Evolutionary conservation across 106 monocot species (phyloP), one percentile per base, ranked within the genome.

Genomic region (Dendrobium catenatum): DNA sequence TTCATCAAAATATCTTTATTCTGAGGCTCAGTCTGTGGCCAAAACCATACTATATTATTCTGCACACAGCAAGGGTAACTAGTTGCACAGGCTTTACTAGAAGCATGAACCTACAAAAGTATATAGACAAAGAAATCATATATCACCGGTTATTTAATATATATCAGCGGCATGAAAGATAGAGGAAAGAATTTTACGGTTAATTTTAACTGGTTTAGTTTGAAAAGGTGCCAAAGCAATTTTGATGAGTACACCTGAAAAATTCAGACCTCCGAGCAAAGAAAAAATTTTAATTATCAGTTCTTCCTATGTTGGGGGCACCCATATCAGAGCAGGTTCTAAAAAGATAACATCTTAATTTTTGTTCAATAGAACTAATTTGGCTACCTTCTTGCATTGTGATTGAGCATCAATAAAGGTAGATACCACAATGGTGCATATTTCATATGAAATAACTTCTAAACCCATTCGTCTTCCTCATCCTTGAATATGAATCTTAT

Each of bases 41-140:
- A 94, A 79, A 96, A 96, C 96, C 96, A 96, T 24, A 96, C 47
- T 68, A 96, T 87, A 37, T 94, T 96, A 70, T 94, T 94, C 82
- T 94, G 92, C 79, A 80, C 94, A 26, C 81, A 77, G 75, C 89
- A 86, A 44, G 96, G 92, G 77, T 94, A 96, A 80, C 80, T 87
- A 82, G 90, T 58, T 49, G 82, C 92, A 82, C 94, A 94, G 13
- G 94, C 96, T 86, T 89, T 94, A 15, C 80, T 86, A 70, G 75
- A 86, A 80, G 83, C 89, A 81, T 96, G 88, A 76, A 96, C 83
- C 96, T 94, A 85, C 80, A 87, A 26, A 17, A 46, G 51, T 72
- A 68, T 6, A 29, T 22, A 51, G 51, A 13, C 51, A 51, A 51
- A 24, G 24, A 64, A 64, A 64, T 64, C 26, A 24, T 8, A 64